Evolutionary conservation across 768 basidiomycete genomes (phyloP), one percentile per base, ranked within the genome.

Genomic region (Hericium rajendrae): DNA sequence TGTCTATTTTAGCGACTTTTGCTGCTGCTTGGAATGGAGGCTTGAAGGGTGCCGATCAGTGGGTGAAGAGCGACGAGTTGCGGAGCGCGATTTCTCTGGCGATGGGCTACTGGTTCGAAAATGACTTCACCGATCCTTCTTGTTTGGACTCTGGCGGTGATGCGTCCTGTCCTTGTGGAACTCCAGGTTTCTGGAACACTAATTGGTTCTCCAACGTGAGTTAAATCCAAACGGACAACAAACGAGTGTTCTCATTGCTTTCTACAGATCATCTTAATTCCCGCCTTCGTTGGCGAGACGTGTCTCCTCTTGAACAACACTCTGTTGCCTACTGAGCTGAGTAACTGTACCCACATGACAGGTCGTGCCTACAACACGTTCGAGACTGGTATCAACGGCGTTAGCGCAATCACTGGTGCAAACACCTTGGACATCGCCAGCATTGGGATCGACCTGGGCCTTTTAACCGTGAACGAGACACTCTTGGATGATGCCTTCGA

Each of bases 181-280:
- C 81, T 6, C 73, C 76, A 2, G 79, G 62, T 3, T 51, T 69
- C 20, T 84, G 82, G 80, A 86, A 85, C 60, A 76, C 77, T 2
- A 85, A 84, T 59, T 85, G 83, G 84, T 81, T 76, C 60, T 75
- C 76, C 5, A 83, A 82, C 59, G 80, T 80, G 53, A n/a, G 74
- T 18, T 18, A 43, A 26, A 58, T 9, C 9, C 38, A 16, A 40
- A 15, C 16, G n/a, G 4, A 8, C 22, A 18, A n/a, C 41, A n/a
- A 37, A 38, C 6, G 22, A 46, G 28, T 37, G 38, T 15, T 26
- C 49, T 54, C 12, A 53, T 51, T 22, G 16, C 6, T 10, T 57
- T 13, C 13, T 48, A 6, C 58, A 85, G 78, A 74, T 83, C 39
- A 85, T 86, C 51, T 73, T 78, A 15, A 77, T 84, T 22, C 85